phyloP scores from a whole-genome alignment of 805 yeast species.

The Hanseniaspora taiwanica region DNA sequence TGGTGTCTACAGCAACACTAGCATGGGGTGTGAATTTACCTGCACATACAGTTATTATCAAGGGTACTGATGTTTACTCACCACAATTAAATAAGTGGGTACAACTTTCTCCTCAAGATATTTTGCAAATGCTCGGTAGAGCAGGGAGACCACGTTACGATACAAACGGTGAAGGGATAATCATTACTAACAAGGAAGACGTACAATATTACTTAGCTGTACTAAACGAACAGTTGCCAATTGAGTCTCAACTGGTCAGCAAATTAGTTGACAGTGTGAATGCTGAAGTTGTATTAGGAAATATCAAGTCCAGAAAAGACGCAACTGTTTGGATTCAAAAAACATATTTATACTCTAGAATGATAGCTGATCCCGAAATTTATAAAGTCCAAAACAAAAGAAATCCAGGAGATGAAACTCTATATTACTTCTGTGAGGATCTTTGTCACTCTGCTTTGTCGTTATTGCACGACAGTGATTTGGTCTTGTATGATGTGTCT shows the following conservation, averaged over 20 bases:
- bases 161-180: conserved; percentile 83
- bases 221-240: conserved; percentile 83
- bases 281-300: conserved; percentile 76
- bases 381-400: conserved; percentile 61
- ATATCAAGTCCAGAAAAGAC: conserved; percentile 43
- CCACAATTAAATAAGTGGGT: conserved; percentile 87
- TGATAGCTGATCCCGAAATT: conserved; percentile 56
- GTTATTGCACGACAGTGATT: conserved; percentile 39
- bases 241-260: conserved; percentile 73
- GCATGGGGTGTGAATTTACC: conserved; percentile 98
- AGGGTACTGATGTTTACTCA: conserved; percentile 87
- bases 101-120: conserved; percentile 88
- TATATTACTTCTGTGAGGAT: conserved; percentile 46
- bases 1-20: conserved; percentile 83
- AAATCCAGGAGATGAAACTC: conserved; percentile 35
- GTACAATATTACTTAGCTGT: conserved; percentile 81
- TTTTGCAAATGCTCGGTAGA: conserved; percentile 93
- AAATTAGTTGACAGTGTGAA: conserved; percentile 62
- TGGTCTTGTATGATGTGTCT: conserved; percentile 43
- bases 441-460: conserved; percentile 66
- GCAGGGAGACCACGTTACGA: conserved; percentile 97
- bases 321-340: conserved; percentile 72
- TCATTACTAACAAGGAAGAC: conserved; percentile 77
- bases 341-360: conserved; percentile 68
- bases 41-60: conserved; percentile 85